phyloP scores from a whole-genome alignment of 768 basidiomycete species.

The Agaricus sinodeliciosus region DNA sequence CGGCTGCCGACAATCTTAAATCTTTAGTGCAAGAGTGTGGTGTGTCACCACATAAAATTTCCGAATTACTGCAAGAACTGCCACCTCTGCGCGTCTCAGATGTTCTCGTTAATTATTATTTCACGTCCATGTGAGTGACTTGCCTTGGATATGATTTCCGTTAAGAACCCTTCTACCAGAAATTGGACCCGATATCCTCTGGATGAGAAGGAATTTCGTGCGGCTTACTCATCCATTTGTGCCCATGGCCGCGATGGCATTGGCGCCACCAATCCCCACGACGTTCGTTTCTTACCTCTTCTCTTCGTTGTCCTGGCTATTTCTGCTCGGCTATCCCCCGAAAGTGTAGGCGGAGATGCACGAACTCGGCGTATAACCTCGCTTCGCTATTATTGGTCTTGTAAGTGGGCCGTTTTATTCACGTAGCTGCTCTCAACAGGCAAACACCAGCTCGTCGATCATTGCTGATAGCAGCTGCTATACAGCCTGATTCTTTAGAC shows the following conservation, averaged over 20 bases:
- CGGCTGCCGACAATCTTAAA: conserved; percentile 78
- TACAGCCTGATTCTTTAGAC: conserved; percentile 89
- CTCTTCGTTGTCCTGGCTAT: conserved; percentile 91
- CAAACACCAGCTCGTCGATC: conserved; percentile 65
- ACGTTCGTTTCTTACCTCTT: conserved; percentile 83
- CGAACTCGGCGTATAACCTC: conserved; percentile 72
- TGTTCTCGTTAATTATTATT: conserved; percentile 79
- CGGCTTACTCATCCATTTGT: conserved; percentile 59
- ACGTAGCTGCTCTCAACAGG: conserved; percentile 10
- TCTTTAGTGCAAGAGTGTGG: conserved; percentile 89
- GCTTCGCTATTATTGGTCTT: conserved; percentile 91
- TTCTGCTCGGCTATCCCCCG: conserved; percentile 79
- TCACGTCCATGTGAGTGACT: conserved; percentile 54
- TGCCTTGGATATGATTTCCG: not conserved
- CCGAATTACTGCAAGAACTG: conserved; percentile 83
- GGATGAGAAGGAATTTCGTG: conserved; percentile 76
- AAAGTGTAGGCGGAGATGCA: conserved; percentile 76
- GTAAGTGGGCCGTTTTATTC: conserved; percentile 37
- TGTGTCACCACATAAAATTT: conserved; percentile 84
- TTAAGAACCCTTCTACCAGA: conserved; percentile 31
- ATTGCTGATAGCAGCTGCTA: conserved; percentile 85
- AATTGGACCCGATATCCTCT: conserved; percentile 94
- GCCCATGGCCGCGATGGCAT: conserved; percentile 55
- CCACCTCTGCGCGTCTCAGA: conserved; percentile 73
- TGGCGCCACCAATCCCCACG: conserved; percentile 58